These are phyloP conservation scores for Zymoseptoria crescenta DNA, from an alignment of 2,329 filamentous ascomycete genomes.

Conservation along the genomic window DNA sequence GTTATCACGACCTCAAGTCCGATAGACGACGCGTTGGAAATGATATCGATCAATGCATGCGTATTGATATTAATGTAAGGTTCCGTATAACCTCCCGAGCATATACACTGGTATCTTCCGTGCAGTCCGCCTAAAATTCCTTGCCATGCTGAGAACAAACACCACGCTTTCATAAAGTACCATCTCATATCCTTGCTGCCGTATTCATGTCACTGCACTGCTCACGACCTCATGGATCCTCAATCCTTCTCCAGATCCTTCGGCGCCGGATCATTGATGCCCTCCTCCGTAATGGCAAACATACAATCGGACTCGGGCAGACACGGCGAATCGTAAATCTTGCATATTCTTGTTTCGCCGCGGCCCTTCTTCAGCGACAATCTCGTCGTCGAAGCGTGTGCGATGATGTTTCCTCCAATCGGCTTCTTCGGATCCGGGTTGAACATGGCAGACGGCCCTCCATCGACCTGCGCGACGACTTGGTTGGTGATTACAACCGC, in stretches of 20 bases:
- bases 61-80: not conserved
- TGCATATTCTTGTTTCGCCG: constrained; percentile 92
- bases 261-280: constrained; percentile 88
- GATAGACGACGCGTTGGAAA: not conserved
- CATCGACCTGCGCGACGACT: constrained; percentile 95
- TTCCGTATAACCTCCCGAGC: not conserved
- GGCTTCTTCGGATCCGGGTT: constrained; percentile 99
- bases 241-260: constrained; percentile 86
- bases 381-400: constrained; percentile 90
- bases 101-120: not conserved
- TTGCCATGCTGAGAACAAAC: constrained; percentile 3
- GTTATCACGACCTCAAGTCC: no score
- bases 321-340: constrained; percentile 98
- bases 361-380: constrained; percentile 93
- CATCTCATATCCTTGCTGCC: not conserved
- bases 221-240: not conserved
- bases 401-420: constrained; percentile 97
- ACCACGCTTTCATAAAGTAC: not conserved
- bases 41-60: not conserved
- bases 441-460: constrained; percentile 94
- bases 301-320: constrained; percentile 92
- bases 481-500: constrained; percentile 98
- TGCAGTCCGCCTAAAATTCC: not conserved
- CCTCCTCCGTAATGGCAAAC: constrained; percentile 95
- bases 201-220: not conserved